Evolutionary conservation across 768 basidiomycete genomes (phyloP).

Genomic region (Phanerochaete carnosa): DNA sequence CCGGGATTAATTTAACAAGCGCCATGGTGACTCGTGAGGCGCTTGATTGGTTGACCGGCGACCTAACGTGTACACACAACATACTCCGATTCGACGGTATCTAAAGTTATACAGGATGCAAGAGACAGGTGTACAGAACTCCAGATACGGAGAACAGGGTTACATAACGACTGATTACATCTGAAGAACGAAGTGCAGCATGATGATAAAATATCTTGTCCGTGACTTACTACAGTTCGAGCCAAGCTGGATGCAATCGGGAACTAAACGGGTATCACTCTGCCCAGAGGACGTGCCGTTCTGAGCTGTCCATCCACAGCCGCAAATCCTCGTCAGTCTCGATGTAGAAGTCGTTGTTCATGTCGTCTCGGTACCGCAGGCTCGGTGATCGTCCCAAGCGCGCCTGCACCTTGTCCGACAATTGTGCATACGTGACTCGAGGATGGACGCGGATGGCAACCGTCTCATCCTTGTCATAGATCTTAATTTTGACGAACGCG

Average conservation of each 20-base stretch:
- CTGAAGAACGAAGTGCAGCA: constrained; percentile 7
- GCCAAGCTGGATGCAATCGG: not conserved
- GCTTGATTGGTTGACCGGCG: not conserved
- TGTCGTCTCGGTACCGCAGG: constrained; percentile 76
- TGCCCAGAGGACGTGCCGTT: constrained; percentile 82
- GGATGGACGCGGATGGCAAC: constrained; percentile 98
- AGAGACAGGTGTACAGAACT: not conserved
- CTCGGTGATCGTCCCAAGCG: constrained; percentile 70
- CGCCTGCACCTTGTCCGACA: constrained; percentile 90
- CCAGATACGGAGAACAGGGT: not conserved
- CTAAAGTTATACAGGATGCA: not conserved
- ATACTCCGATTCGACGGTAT: not conserved
- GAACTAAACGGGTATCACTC: constrained; percentile 37
- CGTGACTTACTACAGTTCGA: constrained; percentile 1
- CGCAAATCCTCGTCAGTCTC: constrained; percentile 61
- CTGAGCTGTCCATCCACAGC: constrained; percentile 73
- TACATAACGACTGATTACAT: constrained; percentile 9
- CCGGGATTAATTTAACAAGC: not conserved
- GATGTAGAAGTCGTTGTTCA: constrained; percentile 62
- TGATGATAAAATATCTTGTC: constrained; percentile 2
- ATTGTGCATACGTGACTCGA: constrained; percentile 75
- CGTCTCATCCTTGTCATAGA: constrained; percentile 94
- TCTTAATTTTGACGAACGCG: constrained; percentile 97
- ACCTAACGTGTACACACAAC: not conserved
- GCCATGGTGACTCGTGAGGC: not conserved